Evolutionary conservation across 371 early-diverging fungal species (phyloP), one percentile per base, ranked within the genome.

Genomic region (Mortierella sp.): DNA sequence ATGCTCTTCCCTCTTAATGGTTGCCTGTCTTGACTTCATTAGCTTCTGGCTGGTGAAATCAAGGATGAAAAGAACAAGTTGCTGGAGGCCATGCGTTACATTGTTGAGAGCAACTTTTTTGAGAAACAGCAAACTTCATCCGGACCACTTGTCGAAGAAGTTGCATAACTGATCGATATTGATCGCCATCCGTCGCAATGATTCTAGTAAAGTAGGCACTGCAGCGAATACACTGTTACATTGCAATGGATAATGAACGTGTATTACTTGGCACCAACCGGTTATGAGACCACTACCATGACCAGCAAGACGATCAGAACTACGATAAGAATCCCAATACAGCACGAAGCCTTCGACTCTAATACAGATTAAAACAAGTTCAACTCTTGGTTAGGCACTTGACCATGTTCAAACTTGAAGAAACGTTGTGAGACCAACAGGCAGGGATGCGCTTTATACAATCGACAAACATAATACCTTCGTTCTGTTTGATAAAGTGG

Each of bases 81-180:
- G 17, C 44, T 87, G 37, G 85, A 87, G 47, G 67, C 94, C 0
- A 92, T 97, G 17, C 86, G 98, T 3, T 97, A 88, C 73, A 88
- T 96, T n/a, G 59, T 96, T 19, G 88, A 90, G 66, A 96, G 94
- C 80, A 85, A 86, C 54, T 79, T 88, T 55, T 79, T 80, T 19
- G 68, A 86, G 10, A 73, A 86, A 5, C 46, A 46, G 37, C 63
- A 72, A 22, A n/a, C n/a, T n/a, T 63, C 67, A 16, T 37, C 54
- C 28, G 63, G 58, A 0, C 13, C 54, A 12, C 34, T 69, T 16
- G 69, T 69, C n/a, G 53, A 69, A 39, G 69, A 62, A 19, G 43
- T 63, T 10, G 51, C 47, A 54, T 47, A 47, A n/a, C n/a, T n/a
- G n/a, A n/a, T n/a, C n/a, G n/a, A n/a, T n/a, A n/a, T n/a, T n/a